Base-by-base conservation (phyloP, 2,329 filamentous ascomycete species). In the Venturiaceae sp. region DNA sequence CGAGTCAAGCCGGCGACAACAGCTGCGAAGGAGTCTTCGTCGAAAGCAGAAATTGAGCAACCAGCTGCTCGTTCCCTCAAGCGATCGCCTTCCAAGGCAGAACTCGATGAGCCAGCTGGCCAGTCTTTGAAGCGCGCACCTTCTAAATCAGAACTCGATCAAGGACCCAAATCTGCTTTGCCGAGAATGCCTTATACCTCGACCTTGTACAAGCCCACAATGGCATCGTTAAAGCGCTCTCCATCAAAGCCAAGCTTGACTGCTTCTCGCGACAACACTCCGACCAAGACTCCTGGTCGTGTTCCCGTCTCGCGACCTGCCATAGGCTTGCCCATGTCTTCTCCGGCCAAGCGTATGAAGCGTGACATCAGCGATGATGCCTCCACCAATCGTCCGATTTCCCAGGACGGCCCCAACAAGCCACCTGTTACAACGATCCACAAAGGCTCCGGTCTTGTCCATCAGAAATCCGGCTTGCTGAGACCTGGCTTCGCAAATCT, bases 291-390 rank as follows among this genome's bases (percentile, higher is more conserved):
- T 30, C 7, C 11, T n/a, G 23, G 13, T 50, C 44, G 44, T 5
- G 13, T 13, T 16, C 23, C 23, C 16, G 23, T 30, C 26, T 30
- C 44, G 6, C 44, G 23, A 30, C 44, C 44, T n/a, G 44, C 44
- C 16, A 26, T 21, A 26, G 54, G 26, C 16, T 3, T 37, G 39
- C 32, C 63, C 61, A 69, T 63, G 58, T 62, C 65, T 68, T 64
- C 65, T 67, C 74, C 53, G 65, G 69, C 83, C 85, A 64, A 80
- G 77, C 52, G 73, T 82, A 44, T 83, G 62, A 89, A 88, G 69
- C 83, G 85, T 64, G 80, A 77, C 50, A 73, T 82, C 46, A 77
- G 81, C 1, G 87, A 92, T 59, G 88, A 94, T 70, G 80, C 82
- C 16, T 87, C 88, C 9, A 81, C 80, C 33, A 75, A 78, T 53